These are phyloP conservation scores for Russula lepida DNA, from an alignment of 768 basidiomycete genomes.

Conservation along the genomic window DNA sequence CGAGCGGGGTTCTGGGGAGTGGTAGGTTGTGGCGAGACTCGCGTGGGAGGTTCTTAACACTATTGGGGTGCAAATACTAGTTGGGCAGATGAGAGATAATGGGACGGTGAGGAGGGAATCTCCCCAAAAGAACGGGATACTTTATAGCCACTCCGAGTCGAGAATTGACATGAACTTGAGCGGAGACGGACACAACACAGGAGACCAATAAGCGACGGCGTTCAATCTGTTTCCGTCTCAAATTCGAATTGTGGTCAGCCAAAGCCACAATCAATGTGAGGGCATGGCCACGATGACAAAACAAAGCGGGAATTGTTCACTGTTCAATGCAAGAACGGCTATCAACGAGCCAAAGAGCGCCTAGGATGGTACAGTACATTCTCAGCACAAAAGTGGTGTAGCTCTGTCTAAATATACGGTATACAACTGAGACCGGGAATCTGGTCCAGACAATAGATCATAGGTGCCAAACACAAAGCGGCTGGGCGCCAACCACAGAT, in stretches of 20 bases:
- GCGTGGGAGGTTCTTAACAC: neutral
- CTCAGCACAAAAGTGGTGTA: neutral
- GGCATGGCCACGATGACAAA: neutral
- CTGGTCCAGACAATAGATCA: neutral
- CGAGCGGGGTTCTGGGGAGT: neutral
- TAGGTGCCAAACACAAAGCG: neutral
- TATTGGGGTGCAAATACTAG: neutral
- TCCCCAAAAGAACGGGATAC: neutral
- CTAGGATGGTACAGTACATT: neutral
- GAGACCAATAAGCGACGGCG: no score
- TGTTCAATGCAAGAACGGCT: no score
- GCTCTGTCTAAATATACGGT: neutral
- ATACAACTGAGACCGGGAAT: neutral
- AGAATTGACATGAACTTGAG: neutral
- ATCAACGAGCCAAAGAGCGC: neutral
- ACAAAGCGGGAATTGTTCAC: neutral
- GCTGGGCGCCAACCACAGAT: neutral
- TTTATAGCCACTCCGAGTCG: constrained; percentile 7
- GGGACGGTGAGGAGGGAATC: neutral
- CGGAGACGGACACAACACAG: neutral
- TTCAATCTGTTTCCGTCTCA: no score
- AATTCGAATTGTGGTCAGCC: neutral
- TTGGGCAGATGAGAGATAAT: neutral
- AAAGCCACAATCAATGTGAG: neutral
- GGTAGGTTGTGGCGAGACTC: constrained; percentile 3